Base-by-base conservation (phyloP, 257 asterid genomes). In the Rauvolfia tetraphylla region DNA sequence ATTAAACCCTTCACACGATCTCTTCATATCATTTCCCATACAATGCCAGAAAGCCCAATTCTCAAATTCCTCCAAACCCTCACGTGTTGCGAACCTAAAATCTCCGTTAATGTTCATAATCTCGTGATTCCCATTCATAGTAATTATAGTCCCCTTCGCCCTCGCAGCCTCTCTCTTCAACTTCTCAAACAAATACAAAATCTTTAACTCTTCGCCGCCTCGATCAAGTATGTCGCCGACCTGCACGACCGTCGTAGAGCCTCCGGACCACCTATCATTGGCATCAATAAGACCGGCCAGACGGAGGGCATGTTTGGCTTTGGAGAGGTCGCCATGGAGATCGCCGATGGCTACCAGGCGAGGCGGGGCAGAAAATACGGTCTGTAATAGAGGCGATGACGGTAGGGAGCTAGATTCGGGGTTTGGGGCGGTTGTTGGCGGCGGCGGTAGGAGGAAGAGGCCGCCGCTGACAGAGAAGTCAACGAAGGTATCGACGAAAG, bases 381-480 rank as follows among this genome's bases (percentile, higher is more conserved):
- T 92, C 53, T 79, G 89, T 74, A 88, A 56, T 7, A 87, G 78
- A 63, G 78, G 31, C 17, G 80, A 69, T 1, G 7, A 1, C 23
- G 7, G 62, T 27, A 71, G 72, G 10, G 74, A 49, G 36, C 29
- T 59, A 44, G 18, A 36, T 33, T 23, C 18, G 31, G 68, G 18
- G 29, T 58, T 59, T 48, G 69, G 27, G 53, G 69, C 13, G 67
- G 68, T 46, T 1, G 86, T 49, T 72, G 75, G 48, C 22, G 85
- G 85, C 0, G 86, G 87, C 0, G 95, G 97, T 38, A 88, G 66
- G 6, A 81, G 77, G 88, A 95, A 92, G 33, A 91, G 78, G 75
- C 99, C 99, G 71, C 95, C 97, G 84, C 97, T 89, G 82, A 89
- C 96, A 58, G 98, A 87, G 89, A 90, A 95, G 81, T 95, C 99